Percentiles rank a stretch among this genome's conserved stretches.
phyloP scores from a whole-genome alignment of 768 basidiomycete genomes.

The Lepiota subincarnata region DNA sequence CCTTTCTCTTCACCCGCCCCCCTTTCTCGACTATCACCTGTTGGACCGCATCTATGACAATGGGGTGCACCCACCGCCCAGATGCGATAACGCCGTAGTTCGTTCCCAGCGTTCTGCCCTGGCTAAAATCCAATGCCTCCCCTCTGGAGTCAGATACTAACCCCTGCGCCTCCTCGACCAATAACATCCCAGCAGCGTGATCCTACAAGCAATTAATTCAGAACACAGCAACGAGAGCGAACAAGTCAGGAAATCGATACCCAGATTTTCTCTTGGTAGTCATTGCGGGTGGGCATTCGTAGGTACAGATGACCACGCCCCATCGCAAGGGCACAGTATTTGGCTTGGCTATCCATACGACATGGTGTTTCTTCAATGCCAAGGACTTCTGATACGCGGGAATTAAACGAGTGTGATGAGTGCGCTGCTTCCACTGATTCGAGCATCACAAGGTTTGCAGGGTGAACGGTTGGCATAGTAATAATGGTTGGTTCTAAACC shows the following conservation, averaged over 20 bases:
- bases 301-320: slow-evolving; percentile 85
- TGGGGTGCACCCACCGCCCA: slow-evolving; percentile 62
- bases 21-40: slow-evolving; percentile 36
- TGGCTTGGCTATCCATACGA: slow-evolving; percentile 96
- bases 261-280: slow-evolving; percentile 97
- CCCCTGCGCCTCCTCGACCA: slow-evolving; percentile 89
- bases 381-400: slow-evolving; percentile 62
- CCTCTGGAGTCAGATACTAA: slow-evolving; percentile 84
- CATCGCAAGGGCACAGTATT: slow-evolving; percentile 82
- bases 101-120: slow-evolving; percentile 79
- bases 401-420: slow-evolving; percentile 84
- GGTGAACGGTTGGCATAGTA: slow-evolving; percentile 39
- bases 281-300: slow-evolving; percentile 71
- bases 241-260: no score
- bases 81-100: slow-evolving; percentile 90
- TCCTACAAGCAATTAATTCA: slow-evolving; percentile 45
- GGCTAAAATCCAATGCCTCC: slow-evolving; percentile 73
- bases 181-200: slow-evolving; percentile 81
- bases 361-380: slow-evolving; percentile 61
- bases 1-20: background rate
- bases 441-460: slow-evolving; percentile 60
- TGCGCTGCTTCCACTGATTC: slow-evolving; percentile 93
- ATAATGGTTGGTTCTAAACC: slow-evolving; percentile 36
- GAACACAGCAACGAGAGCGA: background rate
- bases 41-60: slow-evolving; percentile 72